These are phyloP conservation scores for Tolypocladium sp. DNA, from an alignment of 2,329 filamentous ascomycete genomes.

Conservation along the genomic window DNA sequence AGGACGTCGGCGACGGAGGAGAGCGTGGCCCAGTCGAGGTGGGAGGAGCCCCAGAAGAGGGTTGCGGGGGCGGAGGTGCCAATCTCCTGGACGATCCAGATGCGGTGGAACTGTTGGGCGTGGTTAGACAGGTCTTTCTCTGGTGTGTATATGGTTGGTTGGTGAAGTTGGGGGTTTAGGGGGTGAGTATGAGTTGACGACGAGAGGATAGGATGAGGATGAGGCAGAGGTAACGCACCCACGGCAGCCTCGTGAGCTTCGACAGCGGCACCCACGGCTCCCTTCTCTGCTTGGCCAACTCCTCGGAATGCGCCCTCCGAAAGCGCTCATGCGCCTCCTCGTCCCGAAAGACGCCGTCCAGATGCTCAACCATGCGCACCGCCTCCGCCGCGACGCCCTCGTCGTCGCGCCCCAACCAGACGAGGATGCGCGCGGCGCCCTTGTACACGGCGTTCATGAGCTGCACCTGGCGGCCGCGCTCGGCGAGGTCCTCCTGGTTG, in stretches of 20 bases:
- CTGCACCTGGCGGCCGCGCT: slow-evolving; percentile 25
- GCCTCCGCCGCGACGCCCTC: slow-evolving; percentile 18
- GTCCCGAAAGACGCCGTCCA: slow-evolving; percentile 19
- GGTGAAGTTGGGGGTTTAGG: neutral
- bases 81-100: slow-evolving; percentile 29
- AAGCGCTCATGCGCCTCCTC: slow-evolving; percentile 19
- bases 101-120: slow-evolving; percentile 19
- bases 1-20: slow-evolving; percentile 20
- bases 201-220: neutral
- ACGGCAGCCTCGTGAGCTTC: slow-evolving; percentile 19
- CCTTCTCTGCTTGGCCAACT: slow-evolving; percentile 15
- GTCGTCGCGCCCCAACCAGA: slow-evolving; percentile 25
- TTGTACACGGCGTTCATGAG: slow-evolving; percentile 28
- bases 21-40: slow-evolving; percentile 22
- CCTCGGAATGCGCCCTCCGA: slow-evolving; percentile 17
- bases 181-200: neutral
- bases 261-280: slow-evolving; percentile 21
- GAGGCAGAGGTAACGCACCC: slow-evolving; percentile 15
- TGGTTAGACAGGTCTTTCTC: neutral
- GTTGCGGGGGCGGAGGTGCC: slow-evolving; percentile 22
- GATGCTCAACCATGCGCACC: slow-evolving; percentile 14
- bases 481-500: slow-evolving; percentile 25
- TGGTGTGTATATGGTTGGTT: neutral
- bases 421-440: slow-evolving; percentile 19
- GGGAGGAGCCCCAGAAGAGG: slow-evolving; percentile 22